Conservation (phyloP, 129 eudicot genomes). For the Rutidosis leptorrhynchoides region DNA sequence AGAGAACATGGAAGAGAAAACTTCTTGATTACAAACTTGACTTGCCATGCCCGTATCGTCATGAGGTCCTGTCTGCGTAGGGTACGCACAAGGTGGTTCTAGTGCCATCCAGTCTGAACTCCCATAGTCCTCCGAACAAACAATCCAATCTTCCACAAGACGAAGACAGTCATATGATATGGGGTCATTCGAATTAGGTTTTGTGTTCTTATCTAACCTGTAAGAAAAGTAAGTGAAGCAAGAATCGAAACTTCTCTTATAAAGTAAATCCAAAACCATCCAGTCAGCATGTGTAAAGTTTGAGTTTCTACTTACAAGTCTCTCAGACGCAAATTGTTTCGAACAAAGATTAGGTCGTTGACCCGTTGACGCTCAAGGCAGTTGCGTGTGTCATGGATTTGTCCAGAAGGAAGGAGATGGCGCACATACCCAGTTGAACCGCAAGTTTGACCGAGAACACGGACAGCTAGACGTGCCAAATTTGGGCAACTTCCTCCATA, state of each 20-base stretch:
- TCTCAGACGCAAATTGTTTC: no score
- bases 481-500: slow-evolving; percentile 94
- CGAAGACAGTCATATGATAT: slow-evolving; percentile 46
- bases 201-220: slow-evolving; percentile 43
- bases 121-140: slow-evolving; percentile 47
- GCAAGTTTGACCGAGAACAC: slow-evolving; percentile 87
- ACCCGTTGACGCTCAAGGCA: slow-evolving; percentile 73
- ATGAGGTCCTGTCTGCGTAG: no score
- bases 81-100: no score
- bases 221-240: no score
- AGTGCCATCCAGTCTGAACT: slow-evolving; percentile 72
- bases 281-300: no score
- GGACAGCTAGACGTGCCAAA: slow-evolving; percentile 74
- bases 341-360: slow-evolving; percentile 70
- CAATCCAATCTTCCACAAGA: slow-evolving; percentile 63
- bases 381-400: slow-evolving; percentile 60
- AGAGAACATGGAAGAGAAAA: no score
- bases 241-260: no score
- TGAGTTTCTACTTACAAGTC: no score
- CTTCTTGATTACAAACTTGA: no score
- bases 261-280: no score
- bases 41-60: no score
- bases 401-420: slow-evolving; percentile 46
- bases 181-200: slow-evolving; percentile 58
- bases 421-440: slow-evolving; percentile 57